Evolutionary conservation across 805 yeast species (phyloP), one percentile per base, ranked within the genome.

Genomic region (Isabelozyma heimii): DNA sequence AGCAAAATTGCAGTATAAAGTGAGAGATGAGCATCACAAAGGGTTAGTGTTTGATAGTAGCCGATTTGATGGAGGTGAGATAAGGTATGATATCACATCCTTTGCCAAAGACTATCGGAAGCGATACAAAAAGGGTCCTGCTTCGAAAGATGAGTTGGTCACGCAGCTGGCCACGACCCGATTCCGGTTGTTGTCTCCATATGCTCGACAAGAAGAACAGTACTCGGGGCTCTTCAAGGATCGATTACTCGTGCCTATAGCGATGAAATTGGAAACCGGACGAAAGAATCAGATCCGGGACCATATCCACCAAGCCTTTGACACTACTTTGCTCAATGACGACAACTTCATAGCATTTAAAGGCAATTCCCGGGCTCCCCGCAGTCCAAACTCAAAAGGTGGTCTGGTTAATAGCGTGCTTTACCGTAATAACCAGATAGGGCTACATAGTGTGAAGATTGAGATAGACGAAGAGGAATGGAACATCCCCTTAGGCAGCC

Each of bases 221-320:
- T 59, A 54, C 42, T 61, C 60, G 9, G 24, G 44, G n/a, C 49
- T 61, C 5, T 58, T 47, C 42, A 16, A 45, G 8, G 45, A 46
- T 5, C 55, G 51, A 27, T 12, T 33, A 13, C 46, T 59, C 4
- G 48, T 49, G 24, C 66, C 66, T 6, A 45, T 58, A 2, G 44
- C 60, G 4, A 45, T 61, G 35, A 58, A 60, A 41, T 48, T 61
- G 14, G 46, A 49, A 15, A 60, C 65, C 0, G 65, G 66, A 5
- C 45, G 65, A 37, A 62, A 61, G 52, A 61, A 62, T 48, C 66
- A 62, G 44, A 58, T 62, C 33, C 43, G 66, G 35, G 65, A 62
- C 30, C 66, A 62, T 47, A 48, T 56, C 13, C 26, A 56, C 8
- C 58, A 55, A 40, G 56, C 57, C 4, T 60, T 62, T 40, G 52